phyloP scores from a whole-genome alignment of 2,329 filamentous ascomycete genomes.

The Verticillium nubilum region DNA sequence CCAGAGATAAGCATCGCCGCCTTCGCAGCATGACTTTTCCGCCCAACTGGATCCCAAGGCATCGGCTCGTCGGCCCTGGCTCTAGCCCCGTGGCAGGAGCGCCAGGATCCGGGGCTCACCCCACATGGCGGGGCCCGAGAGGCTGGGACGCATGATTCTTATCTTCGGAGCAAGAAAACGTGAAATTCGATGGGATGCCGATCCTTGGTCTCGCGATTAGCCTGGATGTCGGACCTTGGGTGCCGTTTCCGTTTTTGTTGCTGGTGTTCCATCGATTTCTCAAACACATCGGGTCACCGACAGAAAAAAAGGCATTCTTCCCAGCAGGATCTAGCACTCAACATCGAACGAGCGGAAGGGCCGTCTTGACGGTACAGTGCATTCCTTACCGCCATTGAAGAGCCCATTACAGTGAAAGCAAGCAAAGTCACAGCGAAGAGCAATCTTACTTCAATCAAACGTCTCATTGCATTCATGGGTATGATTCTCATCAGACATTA shows the following conservation, averaged over 20 bases:
- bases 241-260: too few species aligned
- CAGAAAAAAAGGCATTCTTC: too few species aligned
- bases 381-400: too few species aligned
- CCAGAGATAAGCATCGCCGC: not conserved
- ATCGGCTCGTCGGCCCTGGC: not conserved
- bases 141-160: not conserved
- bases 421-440: too few species aligned
- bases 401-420: too few species aligned
- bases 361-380: too few species aligned
- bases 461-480: not conserved
- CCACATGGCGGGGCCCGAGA: not conserved
- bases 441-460: not conserved
- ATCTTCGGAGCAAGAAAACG: not conserved
- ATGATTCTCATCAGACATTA: not conserved
- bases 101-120: not conserved
- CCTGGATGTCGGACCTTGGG: not conserved
- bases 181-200: not conserved
- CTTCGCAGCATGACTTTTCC: not conserved
- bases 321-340: too few species aligned
- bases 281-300: too few species aligned
- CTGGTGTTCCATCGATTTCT: too few species aligned
- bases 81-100: not conserved
- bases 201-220: not conserved
- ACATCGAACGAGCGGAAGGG: too few species aligned
- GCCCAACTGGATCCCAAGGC: not conserved